These are phyloP conservation scores for Penicillium sp. DNA, from an alignment of 2,329 filamentous ascomycete genomes.

Conservation along the genomic window DNA sequence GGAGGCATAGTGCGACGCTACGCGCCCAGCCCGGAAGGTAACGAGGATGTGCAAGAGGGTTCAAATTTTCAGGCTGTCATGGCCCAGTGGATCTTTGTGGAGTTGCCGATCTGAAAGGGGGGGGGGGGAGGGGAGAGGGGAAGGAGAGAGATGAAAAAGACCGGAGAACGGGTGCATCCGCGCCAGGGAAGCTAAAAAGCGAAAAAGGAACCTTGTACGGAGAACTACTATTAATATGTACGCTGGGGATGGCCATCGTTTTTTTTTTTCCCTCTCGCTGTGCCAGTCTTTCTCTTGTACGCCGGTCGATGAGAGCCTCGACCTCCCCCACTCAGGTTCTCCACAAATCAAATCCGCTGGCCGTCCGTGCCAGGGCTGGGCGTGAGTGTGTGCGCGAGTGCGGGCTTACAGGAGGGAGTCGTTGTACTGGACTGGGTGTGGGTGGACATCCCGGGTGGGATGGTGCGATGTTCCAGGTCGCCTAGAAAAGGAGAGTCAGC, in stretches of 20 bases:
- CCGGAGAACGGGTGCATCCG: conserved; percentile 22
- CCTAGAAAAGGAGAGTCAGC: no score
- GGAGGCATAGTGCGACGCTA: conserved; percentile 23
- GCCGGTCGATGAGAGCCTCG: conserved; percentile 25
- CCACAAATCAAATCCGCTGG: conserved; percentile 17
- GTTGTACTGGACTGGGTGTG: no score
- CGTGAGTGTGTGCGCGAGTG: no score
- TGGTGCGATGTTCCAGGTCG: no score
- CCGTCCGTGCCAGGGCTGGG: conserved; percentile 3
- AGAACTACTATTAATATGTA: conserved; percentile 12
- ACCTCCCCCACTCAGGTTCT: conserved; percentile 14
- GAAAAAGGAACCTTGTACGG: background rate
- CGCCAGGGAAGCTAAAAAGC: conserved; percentile 11
- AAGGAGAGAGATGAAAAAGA: conserved; percentile 11
- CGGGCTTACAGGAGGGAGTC: no score
- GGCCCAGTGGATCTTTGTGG: conserved; percentile 21
- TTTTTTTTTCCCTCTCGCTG: conserved; percentile 4
- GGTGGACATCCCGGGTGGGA: no score
- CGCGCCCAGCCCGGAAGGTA: conserved; percentile 10
- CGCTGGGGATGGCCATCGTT: background rate
- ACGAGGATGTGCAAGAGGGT: conserved; percentile 4
- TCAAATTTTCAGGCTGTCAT: conserved; percentile 15
- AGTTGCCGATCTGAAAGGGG: conserved; percentile 15
- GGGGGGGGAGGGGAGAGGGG: conserved; percentile 4
- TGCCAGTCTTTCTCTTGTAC: conserved; percentile 10